Conservation (phyloP, 805 yeast species). For the Yarrowia bubula region DNA sequence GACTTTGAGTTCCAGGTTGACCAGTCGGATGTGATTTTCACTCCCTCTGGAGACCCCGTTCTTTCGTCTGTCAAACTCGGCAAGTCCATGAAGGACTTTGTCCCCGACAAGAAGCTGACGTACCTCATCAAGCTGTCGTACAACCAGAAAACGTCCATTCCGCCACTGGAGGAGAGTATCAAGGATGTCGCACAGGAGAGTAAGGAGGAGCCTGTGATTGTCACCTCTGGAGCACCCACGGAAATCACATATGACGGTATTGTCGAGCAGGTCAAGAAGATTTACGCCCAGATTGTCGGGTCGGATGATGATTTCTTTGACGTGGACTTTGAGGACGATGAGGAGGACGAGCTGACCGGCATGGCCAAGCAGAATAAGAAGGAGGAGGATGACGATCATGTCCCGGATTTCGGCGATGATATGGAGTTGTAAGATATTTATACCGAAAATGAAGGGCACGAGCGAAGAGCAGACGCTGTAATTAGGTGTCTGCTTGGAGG, state of each 20-base stretch:
- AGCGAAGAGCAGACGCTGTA: neutral
- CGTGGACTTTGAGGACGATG: conserved; percentile 95
- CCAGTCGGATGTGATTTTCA: conserved; percentile 54
- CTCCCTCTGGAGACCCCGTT: conserved; percentile 58
- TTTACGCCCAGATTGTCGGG: conserved; percentile 81
- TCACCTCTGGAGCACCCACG: conserved; percentile 27
- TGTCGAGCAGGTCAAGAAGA: conserved; percentile 70
- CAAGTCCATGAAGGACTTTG: conserved; percentile 77
- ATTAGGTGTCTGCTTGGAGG: too few relatives aligned
- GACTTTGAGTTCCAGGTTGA: conserved; percentile 53
- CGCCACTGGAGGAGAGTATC: conserved; percentile 22
- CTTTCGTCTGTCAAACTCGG: conserved; percentile 83
- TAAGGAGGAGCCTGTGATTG: neutral
- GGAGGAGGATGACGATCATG: conserved; percentile 29
- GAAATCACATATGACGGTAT: conserved; percentile 92
- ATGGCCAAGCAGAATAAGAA: conserved; percentile 19
- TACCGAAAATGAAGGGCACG: too few relatives aligned
- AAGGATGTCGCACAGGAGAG: conserved; percentile 20
- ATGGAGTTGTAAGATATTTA: conserved; percentile 33
- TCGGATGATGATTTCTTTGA: conserved; percentile 95
- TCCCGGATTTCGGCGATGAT: conserved; percentile 35
- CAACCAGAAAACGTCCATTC: conserved; percentile 45
- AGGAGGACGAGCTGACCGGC: conserved; percentile 44
- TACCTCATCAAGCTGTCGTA: conserved; percentile 61
- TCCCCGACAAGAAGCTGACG: conserved; percentile 70